These are phyloP conservation scores for Aphanoascus verrucosus DNA, from an alignment of 2,329 filamentous ascomycete species.

Conservation along the genomic window DNA sequence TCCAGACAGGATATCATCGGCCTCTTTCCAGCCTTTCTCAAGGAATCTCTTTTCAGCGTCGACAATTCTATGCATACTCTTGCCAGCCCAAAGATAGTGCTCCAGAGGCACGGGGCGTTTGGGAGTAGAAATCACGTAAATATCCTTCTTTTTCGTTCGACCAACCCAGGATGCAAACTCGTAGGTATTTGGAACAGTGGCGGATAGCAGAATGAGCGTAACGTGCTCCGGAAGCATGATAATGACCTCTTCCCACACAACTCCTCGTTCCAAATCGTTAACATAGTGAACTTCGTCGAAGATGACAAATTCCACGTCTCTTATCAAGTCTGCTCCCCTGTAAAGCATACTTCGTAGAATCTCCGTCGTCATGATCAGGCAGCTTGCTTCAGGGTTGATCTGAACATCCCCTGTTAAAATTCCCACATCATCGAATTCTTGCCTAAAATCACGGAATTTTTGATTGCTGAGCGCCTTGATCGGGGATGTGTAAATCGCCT, in stretches of 20 bases:
- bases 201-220: conserved; percentile 85
- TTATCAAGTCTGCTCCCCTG: conserved; percentile 84
- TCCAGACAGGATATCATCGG: conserved; percentile 69
- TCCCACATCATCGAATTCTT: conserved; percentile 86
- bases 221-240: conserved; percentile 99
- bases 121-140: conserved; percentile 95
- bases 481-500: conserved; percentile 96
- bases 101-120: conserved; percentile 92
- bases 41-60: conserved; percentile 84
- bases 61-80: conserved; percentile 88
- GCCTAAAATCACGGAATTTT: conserved; percentile 91
- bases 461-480: conserved; percentile 98
- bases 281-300: conserved; percentile 99
- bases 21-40: conserved; percentile 89
- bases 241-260: conserved; percentile 99
- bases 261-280: conserved; percentile 87
- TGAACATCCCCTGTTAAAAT: conserved; percentile 96
- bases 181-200: conserved; percentile 92
- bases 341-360: conserved; percentile 98
- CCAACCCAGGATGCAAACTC: conserved; percentile 99
- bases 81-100: conserved; percentile 92
- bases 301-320: conserved; percentile 96
- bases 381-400: conserved; percentile 94
- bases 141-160: conserved; percentile 94
- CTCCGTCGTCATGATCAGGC: conserved; percentile 98